Evolutionary conservation across 306 rosid species (phyloP).

Genomic region (Urtica urens): DNA sequence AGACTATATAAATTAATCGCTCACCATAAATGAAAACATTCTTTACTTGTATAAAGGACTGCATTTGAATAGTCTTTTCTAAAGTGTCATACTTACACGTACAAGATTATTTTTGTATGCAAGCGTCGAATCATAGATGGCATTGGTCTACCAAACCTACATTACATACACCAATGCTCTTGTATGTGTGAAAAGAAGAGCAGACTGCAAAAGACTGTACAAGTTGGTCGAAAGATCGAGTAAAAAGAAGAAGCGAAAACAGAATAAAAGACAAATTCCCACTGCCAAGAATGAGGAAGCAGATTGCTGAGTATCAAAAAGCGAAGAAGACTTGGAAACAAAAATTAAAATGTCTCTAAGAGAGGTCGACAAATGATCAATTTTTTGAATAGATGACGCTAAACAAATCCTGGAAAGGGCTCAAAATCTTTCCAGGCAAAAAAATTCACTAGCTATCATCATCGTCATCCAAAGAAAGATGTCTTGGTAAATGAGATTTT

Average conservation of each 20-base stretch:
- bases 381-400: constrained; percentile 25
- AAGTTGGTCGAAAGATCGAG: constrained; percentile 6
- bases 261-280: constrained; percentile 14
- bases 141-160: too few relatives aligned
- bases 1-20: too few relatives aligned
- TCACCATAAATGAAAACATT: too few relatives aligned
- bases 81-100: too few relatives aligned
- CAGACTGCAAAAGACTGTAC: constrained; percentile 20
- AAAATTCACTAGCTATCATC: constrained; percentile 11
- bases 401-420: constrained; percentile 18
- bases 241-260: constrained; percentile 1
- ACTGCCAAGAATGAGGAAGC: constrained; percentile 26
- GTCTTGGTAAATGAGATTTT: not conserved
- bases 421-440: constrained; percentile 34
- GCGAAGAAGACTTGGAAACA: constrained; percentile 10
- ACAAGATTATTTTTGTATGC: too few relatives aligned
- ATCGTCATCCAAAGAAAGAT: not conserved
- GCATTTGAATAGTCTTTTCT: too few relatives aligned
- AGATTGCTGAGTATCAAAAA: constrained; percentile 26
- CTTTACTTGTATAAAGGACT: too few relatives aligned
- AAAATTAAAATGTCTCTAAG: constrained; percentile 21
- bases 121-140: too few relatives aligned
- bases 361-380: constrained; percentile 37
- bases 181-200: not conserved
- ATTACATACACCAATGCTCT: too few relatives aligned